A percentile compares a stretch with the other conserved stretches of the same genome.
phyloP scores from a whole-genome alignment of 768 basidiomycete species.

The Naganishia randhawae region DNA sequence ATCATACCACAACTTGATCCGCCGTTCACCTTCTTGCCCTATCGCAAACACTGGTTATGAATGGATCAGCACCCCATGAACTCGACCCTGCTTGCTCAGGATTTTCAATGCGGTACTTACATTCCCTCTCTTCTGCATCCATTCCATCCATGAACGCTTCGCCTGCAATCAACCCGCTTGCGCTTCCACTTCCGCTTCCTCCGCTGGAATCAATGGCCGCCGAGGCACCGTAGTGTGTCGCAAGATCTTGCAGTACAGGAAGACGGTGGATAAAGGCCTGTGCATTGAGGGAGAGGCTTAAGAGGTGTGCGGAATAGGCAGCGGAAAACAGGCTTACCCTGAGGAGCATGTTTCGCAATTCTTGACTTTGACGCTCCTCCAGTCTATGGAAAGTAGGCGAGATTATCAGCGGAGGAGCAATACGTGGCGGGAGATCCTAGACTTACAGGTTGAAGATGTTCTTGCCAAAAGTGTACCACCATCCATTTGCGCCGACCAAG shows the following conservation, averaged over 20 bases:
- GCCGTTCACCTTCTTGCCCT: conserved; percentile 75
- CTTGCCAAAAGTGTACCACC: conserved; percentile 90
- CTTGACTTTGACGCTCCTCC: conserved; percentile 67
- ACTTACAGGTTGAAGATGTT: conserved; percentile 76
- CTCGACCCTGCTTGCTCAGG: conserved; percentile 11
- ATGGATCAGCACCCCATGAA: conserved; percentile 10
- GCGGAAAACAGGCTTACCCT: conserved; percentile 54
- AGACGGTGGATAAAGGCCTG: conserved; percentile 47
- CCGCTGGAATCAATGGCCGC: conserved; percentile 78
- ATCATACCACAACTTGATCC: conserved; percentile 81
- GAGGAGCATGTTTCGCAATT: conserved; percentile 67
- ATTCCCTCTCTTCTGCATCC: conserved; percentile 84
- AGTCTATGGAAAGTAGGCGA: conserved; percentile 57
- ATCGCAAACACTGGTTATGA: conserved; percentile 74
- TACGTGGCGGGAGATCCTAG: neutral
- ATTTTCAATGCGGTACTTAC: conserved; percentile 56
- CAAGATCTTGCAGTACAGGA: conserved; percentile 46
- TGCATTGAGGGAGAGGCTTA: neutral
- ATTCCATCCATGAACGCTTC: conserved; percentile 84
- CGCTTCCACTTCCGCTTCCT: conserved; percentile 67
- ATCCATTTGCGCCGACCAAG: conserved; percentile 78
- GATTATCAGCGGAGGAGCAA: neutral
- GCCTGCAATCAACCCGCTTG: conserved; percentile 58
- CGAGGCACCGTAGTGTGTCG: conserved; percentile 38
- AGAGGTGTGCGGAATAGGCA: neutral